Base-by-base conservation (phyloP, 257 asterid species). In the Haberlea rhodopensis region DNA sequence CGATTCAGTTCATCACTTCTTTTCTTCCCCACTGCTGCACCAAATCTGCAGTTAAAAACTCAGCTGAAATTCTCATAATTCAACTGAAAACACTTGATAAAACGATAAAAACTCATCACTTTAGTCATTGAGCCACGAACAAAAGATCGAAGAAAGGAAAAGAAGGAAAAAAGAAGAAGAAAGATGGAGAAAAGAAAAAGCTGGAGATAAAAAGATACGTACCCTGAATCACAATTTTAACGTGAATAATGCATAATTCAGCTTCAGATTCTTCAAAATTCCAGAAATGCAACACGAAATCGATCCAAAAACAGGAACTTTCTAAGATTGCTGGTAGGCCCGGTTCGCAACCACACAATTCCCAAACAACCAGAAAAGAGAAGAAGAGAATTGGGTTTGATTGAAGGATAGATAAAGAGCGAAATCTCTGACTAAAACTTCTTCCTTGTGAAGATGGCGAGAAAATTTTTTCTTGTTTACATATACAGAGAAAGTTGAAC, bases 181-280 rank as follows among this genome's bases (percentile, higher is more conserved):
- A 58, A 68, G 80, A 72, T 66, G 75, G 73, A 64, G n/a, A 66
- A 9, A 63, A 45, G 15, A 58, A 63, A 74, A 65, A 18, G 49
- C 45, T n/a, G 54, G 13, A 71, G 51, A 66, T 66, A 67, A 60
- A 70, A 53, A 68, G 43, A 49, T 51, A 63, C 77, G 7, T 57
- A 73, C 79, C 54, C 45, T 59, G 57, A 16, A 81, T 70, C 71
- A 43, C 76, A 72, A 71, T 76, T n/a, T n/a, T 70, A 51, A 15
- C 75, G 74, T 13, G 73, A 62, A 70, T 8, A 72, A 72, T 62
- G 82, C 81, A 80, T 65, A 86, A 82, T 82, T 80, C 74, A 76
- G 79, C 77, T 77, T 29, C 64, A 71, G 83, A 79, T 77, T 73
- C 82, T 62, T 21, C 81, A 19, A 25, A 72, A 66, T 26, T 68